A percentile compares a stretch with the other conserved stretches of the same genome.
phyloP scores from a whole-genome alignment of 352 stramenopile genomes.

The Globisporangium nunn region DNA sequence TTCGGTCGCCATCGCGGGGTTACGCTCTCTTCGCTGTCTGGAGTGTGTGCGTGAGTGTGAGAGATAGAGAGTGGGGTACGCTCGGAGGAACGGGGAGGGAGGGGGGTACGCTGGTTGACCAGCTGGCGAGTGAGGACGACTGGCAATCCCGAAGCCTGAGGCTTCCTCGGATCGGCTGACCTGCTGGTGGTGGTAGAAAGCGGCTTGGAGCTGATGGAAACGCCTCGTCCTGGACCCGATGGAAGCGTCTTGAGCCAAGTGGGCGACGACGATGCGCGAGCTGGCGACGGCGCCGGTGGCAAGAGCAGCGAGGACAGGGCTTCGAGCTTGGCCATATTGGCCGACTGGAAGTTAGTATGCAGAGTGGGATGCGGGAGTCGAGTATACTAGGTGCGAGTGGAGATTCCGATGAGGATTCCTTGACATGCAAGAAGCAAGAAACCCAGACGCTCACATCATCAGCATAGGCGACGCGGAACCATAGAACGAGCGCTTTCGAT shows the following conservation, averaged over 20 bases:
- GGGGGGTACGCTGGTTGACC: not conserved
- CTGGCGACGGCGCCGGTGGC: not conserved
- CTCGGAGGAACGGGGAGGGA: not conserved
- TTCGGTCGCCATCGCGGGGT: not conserved
- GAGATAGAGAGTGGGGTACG: too few species aligned
- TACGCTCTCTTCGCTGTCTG: not conserved
- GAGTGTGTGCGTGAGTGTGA: too few species aligned
- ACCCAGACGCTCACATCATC: not conserved
- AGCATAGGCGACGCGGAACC: not conserved
- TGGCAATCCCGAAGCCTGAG: too few species aligned
- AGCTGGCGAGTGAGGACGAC: too few species aligned
- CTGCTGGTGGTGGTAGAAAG: too few species aligned
- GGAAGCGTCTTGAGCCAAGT: too few species aligned
- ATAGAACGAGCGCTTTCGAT: not conserved
- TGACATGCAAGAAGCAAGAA: not conserved
- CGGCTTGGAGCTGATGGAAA: too few species aligned
- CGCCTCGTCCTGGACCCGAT: too few species aligned
- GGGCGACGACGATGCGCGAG: not conserved
- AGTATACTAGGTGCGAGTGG: not conserved
- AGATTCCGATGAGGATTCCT: not conserved
- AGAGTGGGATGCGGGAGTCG: not conserved
- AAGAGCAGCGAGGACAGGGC: not conserved
- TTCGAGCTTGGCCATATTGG: not conserved
- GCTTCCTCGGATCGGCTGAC: too few species aligned
- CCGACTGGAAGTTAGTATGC: not conserved